Percentiles rank a stretch among this genome's conserved stretches.
phyloP scores from a whole-genome alignment of 1,139 yeast species.

The Zhuliangozyma parablackwelliae region DNA sequence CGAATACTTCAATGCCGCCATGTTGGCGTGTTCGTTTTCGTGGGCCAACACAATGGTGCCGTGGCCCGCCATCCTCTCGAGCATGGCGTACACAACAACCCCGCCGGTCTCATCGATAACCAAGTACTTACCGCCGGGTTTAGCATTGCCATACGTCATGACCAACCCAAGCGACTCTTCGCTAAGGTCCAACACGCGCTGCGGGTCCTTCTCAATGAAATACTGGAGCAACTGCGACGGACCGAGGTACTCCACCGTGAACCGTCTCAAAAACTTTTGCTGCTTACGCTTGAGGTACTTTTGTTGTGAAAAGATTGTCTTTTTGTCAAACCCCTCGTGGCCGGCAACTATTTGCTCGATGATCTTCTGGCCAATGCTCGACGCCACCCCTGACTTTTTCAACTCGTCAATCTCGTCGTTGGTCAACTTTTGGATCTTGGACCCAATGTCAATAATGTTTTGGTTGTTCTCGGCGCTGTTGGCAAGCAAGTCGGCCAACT shows the following conservation, averaged over 20 bases:
- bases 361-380: slow-evolving; percentile 70
- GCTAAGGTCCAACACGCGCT: slow-evolving; percentile 74
- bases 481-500: slow-evolving; percentile 38
- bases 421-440: slow-evolving; percentile 68
- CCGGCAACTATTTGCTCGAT: slow-evolving; percentile 78
- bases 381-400: slow-evolving; percentile 61
- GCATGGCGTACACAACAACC: slow-evolving; percentile 69
- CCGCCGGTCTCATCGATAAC: slow-evolving; percentile 93
- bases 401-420: slow-evolving; percentile 76
- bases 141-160: slow-evolving; percentile 72
- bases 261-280: slow-evolving; percentile 81
- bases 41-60: slow-evolving; percentile 78
- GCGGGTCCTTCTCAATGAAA: slow-evolving; percentile 68
- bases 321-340: slow-evolving; percentile 83
- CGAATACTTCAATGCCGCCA: slow-evolving; percentile 64
- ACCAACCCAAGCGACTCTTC: slow-evolving; percentile 77
- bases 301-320: slow-evolving; percentile 86
- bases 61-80: slow-evolving; percentile 84
- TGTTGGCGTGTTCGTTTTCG: slow-evolving; percentile 89
- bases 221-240: slow-evolving; percentile 71
- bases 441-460: slow-evolving; percentile 68
- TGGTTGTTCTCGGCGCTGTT: slow-evolving; percentile 62
- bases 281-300: slow-evolving; percentile 89
- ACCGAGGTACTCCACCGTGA: slow-evolving; percentile 78
- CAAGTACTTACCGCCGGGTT: slow-evolving; percentile 85